Percentiles rank a stretch among this genome's conserved stretches.
These are phyloP conservation scores for Discostella stelligeroides DNA, from an alignment of 108 stramenopile genomes.

Conservation along the genomic window DNA sequence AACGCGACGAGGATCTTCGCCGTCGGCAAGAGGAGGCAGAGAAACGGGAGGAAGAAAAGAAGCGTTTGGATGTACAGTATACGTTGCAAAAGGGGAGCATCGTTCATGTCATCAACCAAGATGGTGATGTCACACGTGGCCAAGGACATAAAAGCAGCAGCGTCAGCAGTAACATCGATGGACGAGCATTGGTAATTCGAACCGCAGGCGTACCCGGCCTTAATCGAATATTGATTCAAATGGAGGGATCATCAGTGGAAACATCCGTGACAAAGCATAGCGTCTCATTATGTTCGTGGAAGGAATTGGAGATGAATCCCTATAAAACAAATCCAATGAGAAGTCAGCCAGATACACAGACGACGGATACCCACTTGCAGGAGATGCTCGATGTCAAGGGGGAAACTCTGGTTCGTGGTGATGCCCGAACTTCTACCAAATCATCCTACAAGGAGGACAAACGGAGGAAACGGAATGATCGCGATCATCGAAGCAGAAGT, in stretches of 20 bases:
- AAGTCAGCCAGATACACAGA: not conserved
- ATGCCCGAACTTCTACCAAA: conserved; percentile 4
- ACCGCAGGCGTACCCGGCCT: conserved; percentile 84
- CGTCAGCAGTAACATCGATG: not conserved
- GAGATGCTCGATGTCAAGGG: conserved; percentile 9
- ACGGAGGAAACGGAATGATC: conserved; percentile 22
- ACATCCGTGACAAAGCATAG: conserved; percentile 63
- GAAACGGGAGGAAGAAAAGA: conserved; percentile 31
- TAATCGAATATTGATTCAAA: conserved; percentile 73
- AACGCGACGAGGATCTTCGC: conserved; percentile 66
- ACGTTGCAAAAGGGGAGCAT: conserved; percentile 82
- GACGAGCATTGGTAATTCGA: conserved; percentile 63
- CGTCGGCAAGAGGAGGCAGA: conserved; percentile 53
- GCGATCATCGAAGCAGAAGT: conserved; percentile 31
- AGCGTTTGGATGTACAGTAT: conserved; percentile 66
- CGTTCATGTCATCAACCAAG: conserved; percentile 45
- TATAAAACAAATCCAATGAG: conserved; percentile 39
- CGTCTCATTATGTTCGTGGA: conserved; percentile 57
- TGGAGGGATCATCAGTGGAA: conserved; percentile 57
- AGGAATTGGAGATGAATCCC: conserved; percentile 65
- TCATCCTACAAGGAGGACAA: conserved; percentile 25
- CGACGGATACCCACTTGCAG: conserved; percentile 2
- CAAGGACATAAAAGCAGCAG: conserved; percentile 4
- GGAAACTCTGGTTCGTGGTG: not conserved
- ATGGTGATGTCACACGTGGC: conserved; percentile 7